A percentile compares a stretch with the other conserved stretches of the same genome.
Conservation (phyloP, 495 filamentous ascomycete genomes). For the Hypoxylon fuscum region DNA sequence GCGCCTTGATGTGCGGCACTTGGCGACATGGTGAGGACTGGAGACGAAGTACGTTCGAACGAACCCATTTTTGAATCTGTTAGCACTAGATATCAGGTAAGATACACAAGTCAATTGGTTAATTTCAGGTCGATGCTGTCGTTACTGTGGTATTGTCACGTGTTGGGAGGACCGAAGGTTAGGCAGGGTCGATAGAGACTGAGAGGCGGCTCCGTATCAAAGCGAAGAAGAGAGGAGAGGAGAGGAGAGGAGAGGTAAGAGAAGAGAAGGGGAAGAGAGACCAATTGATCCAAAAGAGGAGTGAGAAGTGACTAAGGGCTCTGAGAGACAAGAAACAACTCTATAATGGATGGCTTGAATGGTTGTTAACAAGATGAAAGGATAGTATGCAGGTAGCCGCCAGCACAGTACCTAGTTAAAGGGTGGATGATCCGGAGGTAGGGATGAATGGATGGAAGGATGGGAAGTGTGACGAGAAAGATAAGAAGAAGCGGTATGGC, state of each 20-base stretch:
- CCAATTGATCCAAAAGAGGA: conserved; percentile 38
- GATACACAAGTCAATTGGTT: conserved; percentile 42
- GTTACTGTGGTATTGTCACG: conserved; percentile 12
- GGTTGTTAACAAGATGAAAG: conserved; percentile 9
- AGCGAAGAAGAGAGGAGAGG: too few relatives aligned
- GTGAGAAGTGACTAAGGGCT: conserved; percentile 31
- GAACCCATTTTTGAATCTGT: conserved; percentile 57
- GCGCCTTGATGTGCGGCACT: conserved; percentile 56
- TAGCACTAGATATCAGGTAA: conserved; percentile 46
- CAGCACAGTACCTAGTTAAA: conserved; percentile 8
- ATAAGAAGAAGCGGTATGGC: conserved; percentile 20
- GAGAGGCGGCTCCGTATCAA: conserved; percentile 11
- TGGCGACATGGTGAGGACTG: conserved; percentile 60
- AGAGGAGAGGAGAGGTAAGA: too few relatives aligned
- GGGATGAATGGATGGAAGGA: conserved; percentile 6
- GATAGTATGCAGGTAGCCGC: conserved; percentile 21
- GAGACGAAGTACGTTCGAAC: conserved; percentile 60
- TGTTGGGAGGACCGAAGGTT: conserved; percentile 4
- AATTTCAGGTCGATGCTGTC: conserved; percentile 7
- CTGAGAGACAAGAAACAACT: conserved; percentile 21
- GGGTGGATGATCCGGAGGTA: conserved; percentile 5
- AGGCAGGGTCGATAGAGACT: conserved; percentile 36
- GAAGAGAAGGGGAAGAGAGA: conserved; percentile 1
- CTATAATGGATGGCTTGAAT: background rate
- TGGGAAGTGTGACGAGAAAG: conserved; percentile 5